These are phyloP conservation scores for Trichoderma sp. DNA, from an alignment of 2,329 filamentous ascomycete species.

Conservation along the genomic window DNA sequence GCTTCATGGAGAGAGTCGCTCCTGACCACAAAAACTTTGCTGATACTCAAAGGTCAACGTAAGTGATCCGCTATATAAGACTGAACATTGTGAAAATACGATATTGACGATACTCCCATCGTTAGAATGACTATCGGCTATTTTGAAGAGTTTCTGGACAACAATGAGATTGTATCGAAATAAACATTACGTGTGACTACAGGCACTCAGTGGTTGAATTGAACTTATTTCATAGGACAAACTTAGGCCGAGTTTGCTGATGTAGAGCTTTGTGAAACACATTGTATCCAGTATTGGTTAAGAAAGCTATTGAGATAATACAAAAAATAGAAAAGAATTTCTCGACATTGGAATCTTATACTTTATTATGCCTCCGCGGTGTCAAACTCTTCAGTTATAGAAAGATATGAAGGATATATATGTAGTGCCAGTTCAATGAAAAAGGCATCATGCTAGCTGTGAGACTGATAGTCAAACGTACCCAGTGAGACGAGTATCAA, in stretches of 20 bases:
- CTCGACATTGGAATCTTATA: neutral
- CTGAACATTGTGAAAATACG: neutral
- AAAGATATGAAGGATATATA: neutral
- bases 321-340: neutral
- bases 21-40: constrained; percentile 28
- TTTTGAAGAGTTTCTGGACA: constrained; percentile 26
- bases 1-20: constrained; percentile 23
- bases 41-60: constrained; percentile 26
- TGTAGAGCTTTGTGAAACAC: neutral
- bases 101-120: neutral
- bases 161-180: constrained; percentile 21
- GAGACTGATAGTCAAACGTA: neutral
- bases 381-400: neutral
- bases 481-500: neutral
- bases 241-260: neutral
- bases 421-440: neutral
- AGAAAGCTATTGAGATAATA: neutral
- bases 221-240: neutral
- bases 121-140: constrained; percentile 27
- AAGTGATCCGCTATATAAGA: neutral
- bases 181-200: neutral
- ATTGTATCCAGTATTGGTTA: neutral
- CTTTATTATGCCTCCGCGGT: neutral
- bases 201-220: neutral
- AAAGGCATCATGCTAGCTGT: neutral